Evolutionary conservation across 1,284 basidiomycete genomes (phyloP), one percentile per base, ranked within the genome.

Genomic region (Apiotrichum mycotoxinovorans): DNA sequence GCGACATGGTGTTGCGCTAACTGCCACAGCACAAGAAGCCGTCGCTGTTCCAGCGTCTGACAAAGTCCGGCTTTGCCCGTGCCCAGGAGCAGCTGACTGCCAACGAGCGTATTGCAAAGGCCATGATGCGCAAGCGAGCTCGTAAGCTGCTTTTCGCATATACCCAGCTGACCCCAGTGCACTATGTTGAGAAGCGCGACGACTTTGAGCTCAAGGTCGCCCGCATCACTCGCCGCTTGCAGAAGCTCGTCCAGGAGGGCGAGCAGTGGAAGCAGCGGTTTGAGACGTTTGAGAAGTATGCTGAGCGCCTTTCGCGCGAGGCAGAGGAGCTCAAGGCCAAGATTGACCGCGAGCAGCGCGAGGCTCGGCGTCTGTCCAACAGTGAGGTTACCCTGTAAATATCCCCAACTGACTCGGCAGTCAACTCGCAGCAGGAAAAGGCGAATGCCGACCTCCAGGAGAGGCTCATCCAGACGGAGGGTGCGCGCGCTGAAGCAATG

Each of bases 161-260:
- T 18, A 3, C 33, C 1, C n/a, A 23, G 8, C 53, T 55, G 22
- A 55, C 47, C 1, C 8, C 43, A 73, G 70, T 73, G 14, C 90
- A 90, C 52, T 95, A 95, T 68, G 91, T 95, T 40, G 92, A 96
- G 69, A 89, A 91, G 18, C 84, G 91, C 46, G 91, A 93, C 71
- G 89, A 92, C 68, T 83, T 92, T 26, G 91, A 93, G 79, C 88
- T 88, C 52, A 92, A 91, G 81, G 56, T 76, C 8, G 68, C 72
- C 10, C 69, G 67, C 30, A 71, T 76, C 60, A 73, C 72, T 23
- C 58, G 65, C n/a, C 63, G 78, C 7, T 69, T 80, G 7, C 74
- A 77, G 27, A 76, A 76, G 66, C 70, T 80, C 44, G 72, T 79
- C 56, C 72, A 74, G 58, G 79, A 80, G 56, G 74, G 73, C 41